These are phyloP conservation scores for Suillus americanus DNA, from an alignment of 768 basidiomycete species.

Conservation along the genomic window DNA sequence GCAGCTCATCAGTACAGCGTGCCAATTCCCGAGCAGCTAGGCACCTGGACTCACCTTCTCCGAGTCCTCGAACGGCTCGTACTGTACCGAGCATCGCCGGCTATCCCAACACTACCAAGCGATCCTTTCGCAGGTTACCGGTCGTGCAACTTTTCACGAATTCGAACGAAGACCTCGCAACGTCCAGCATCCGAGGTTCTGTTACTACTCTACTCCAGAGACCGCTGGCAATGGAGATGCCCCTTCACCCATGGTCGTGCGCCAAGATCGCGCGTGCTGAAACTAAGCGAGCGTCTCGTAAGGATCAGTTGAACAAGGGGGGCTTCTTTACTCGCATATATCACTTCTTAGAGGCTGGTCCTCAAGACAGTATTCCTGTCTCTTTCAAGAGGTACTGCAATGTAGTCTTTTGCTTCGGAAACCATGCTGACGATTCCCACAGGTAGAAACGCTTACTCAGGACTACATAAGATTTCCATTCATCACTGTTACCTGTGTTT, in stretches of 20 bases:
- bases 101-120: neutral
- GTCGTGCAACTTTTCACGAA: neutral
- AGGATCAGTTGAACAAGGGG: constrained; percentile 6
- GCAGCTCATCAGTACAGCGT: neutral
- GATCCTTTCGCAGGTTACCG: neutral
- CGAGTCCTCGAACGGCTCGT: neutral
- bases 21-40: neutral
- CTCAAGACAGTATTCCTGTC: neutral
- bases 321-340: neutral
- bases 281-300: constrained; percentile 27
- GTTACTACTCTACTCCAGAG: neutral
- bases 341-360: neutral
- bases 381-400: neutral
- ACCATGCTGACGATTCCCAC: neutral
- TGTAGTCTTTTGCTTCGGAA: neutral
- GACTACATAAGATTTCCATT: neutral
- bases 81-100: neutral
- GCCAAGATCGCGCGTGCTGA: constrained; percentile 30
- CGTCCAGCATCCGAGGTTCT: neutral
- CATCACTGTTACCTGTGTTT: neutral
- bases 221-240: neutral
- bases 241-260: constrained; percentile 26
- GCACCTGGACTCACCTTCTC: neutral
- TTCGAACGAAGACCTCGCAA: neutral
- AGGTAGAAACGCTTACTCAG: neutral